phyloP scores from a whole-genome alignment of 2,329 filamentous ascomycete species.

The Orbilia quercus region DNA sequence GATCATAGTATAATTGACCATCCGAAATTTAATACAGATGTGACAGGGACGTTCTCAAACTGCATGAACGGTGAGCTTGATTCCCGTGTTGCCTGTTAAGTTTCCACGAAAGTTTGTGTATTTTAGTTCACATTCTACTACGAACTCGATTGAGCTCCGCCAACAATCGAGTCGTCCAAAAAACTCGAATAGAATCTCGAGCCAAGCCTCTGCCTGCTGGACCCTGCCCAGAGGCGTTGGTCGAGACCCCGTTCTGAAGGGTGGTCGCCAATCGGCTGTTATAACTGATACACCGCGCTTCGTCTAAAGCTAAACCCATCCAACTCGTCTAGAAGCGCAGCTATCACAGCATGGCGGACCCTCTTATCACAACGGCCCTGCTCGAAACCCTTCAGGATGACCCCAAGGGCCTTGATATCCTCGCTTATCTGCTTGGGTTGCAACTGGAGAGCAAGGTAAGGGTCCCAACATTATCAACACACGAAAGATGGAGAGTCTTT shows the following conservation, averaged over 20 bases:
- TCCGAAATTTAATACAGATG: too few relatives aligned
- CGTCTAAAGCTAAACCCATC: too few relatives aligned
- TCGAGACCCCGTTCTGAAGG: not conserved
- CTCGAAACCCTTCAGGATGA: slow-evolving; percentile 49
- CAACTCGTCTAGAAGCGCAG: not conserved
- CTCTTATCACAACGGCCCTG: slow-evolving; percentile 36
- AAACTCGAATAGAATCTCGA: not conserved
- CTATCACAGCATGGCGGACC: slow-evolving; percentile 25
- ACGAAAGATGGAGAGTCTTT: not conserved
- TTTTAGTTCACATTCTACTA: slow-evolving; percentile 19
- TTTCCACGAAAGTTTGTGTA: slow-evolving; percentile 18
- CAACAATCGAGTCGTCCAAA: not conserved
- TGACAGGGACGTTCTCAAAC: too few relatives aligned
- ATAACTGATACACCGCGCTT: not conserved
- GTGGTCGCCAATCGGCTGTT: not conserved
- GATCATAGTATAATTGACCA: not conserved
- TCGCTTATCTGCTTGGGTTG: slow-evolving; percentile 54
- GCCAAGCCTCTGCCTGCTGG: not conserved
- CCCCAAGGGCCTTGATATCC: slow-evolving; percentile 52
- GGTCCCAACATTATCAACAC: slow-evolving; percentile 48
- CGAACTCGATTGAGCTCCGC: slow-evolving; percentile 20
- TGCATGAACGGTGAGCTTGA: not conserved
- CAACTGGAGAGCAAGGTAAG: slow-evolving; percentile 47
- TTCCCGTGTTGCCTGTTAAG: slow-evolving; percentile 47
- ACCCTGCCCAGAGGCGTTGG: not conserved